Evolutionary conservation across 495 filamentous ascomycete species (phyloP).

Genomic region (Aspergillus avenaceus): DNA sequence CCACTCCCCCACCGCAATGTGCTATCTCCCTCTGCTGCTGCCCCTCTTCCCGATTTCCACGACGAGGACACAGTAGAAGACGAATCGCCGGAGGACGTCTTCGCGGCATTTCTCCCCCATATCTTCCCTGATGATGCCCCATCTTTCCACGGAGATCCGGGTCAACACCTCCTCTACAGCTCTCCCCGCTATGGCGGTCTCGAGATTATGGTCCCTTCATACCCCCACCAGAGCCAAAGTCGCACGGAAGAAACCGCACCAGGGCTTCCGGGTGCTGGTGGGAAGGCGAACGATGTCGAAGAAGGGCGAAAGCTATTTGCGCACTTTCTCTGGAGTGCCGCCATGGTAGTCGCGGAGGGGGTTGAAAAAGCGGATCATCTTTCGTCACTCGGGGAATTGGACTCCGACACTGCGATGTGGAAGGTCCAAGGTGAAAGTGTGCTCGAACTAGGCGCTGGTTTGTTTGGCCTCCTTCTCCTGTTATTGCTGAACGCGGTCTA

Average conservation of each 20-base stretch:
- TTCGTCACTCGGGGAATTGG: neutral
- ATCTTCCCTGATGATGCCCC: conserved; percentile 75
- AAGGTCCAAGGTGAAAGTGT: conserved; percentile 47
- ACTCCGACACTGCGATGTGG: conserved; percentile 35
- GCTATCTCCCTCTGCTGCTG: conserved; percentile 4
- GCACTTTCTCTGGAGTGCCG: conserved; percentile 87
- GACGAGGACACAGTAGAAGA: conserved; percentile 3
- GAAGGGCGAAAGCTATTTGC: conserved; percentile 64
- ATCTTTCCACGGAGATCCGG: conserved; percentile 71
- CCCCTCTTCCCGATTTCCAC: conserved; percentile 15
- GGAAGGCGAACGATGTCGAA: conserved; percentile 34
- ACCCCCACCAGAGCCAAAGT: conserved; percentile 25
- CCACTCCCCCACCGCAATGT: conserved; percentile 26
- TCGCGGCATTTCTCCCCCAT: conserved; percentile 57
- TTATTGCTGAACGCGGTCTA: neutral
- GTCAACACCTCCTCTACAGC: conserved; percentile 61
- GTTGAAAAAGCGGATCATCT: conserved; percentile 44
- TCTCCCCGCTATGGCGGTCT: conserved; percentile 55
- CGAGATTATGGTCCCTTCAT: conserved; percentile 40
- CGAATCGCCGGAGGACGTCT: conserved; percentile 56
- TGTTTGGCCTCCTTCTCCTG: conserved; percentile 16
- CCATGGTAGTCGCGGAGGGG: conserved; percentile 64
- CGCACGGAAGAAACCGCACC: conserved; percentile 14
- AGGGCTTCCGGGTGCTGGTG: conserved; percentile 14
- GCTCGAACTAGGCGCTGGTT: conserved; percentile 60